Conservation (phyloP, 306 rosid species). For the Medicago lupulina region DNA sequence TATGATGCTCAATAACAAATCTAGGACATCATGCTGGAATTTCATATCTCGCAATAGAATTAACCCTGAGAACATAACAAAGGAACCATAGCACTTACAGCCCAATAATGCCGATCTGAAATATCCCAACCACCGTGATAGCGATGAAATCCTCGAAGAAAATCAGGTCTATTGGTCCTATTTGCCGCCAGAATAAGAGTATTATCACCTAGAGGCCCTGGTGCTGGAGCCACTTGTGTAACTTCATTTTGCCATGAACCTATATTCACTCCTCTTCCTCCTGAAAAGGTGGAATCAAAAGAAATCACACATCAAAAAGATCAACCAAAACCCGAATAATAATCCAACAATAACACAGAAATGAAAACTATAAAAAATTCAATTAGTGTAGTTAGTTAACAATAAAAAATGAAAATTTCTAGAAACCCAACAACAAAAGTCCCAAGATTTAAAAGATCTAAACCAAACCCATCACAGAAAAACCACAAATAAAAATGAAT, state of each 20-base stretch:
- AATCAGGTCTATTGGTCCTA: slow-evolving; percentile 83
- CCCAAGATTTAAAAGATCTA: slow-evolving; percentile 25
- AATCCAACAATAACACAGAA: not conserved
- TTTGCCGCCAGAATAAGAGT: slow-evolving; percentile 84
- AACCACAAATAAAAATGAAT: slow-evolving; percentile 23
- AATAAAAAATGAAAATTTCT: slow-evolving; percentile 19
- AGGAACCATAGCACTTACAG: slow-evolving; percentile 62
- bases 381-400: not conserved
- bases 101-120: slow-evolving; percentile 84
- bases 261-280: slow-evolving; percentile 67
- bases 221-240: slow-evolving; percentile 61
- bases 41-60: slow-evolving; percentile 28
- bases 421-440: slow-evolving; percentile 6
- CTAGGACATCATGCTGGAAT: not conserved
- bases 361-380: not conserved
- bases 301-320: slow-evolving; percentile 23
- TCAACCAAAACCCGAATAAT: not conserved
- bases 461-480: slow-evolving; percentile 43
- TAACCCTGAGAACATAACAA: slow-evolving; percentile 12
- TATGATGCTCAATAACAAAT: not conserved
- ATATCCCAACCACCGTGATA: slow-evolving; percentile 94
- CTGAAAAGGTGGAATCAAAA: slow-evolving; percentile 43
- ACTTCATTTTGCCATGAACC: slow-evolving; percentile 78
- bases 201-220: slow-evolving; percentile 61
- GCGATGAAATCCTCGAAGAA: slow-evolving; percentile 65